These are phyloP conservation scores for Phytopythium boreale DNA, from an alignment of 352 stramenopile species.

Conservation along the genomic window DNA sequence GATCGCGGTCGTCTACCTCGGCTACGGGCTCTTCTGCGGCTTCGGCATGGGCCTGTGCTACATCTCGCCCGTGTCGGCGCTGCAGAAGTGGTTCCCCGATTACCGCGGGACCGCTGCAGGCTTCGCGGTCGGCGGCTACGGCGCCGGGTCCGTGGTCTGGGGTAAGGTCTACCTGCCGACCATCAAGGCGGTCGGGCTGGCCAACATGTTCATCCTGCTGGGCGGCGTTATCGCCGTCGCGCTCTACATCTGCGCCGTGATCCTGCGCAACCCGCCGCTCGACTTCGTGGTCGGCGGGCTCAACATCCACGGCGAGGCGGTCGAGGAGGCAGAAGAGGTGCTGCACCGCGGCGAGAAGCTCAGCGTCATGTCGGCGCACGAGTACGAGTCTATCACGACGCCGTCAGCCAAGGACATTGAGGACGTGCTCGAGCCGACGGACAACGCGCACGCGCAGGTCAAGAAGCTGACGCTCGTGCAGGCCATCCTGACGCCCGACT, in stretches of 20 bases:
- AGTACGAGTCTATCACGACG: slow-evolving; percentile 40
- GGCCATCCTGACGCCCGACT: slow-evolving; percentile 54
- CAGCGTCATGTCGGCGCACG: slow-evolving; percentile 29
- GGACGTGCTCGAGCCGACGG: slow-evolving; percentile 16
- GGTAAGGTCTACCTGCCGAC: slow-evolving; percentile 55
- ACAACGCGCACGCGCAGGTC: slow-evolving; percentile 20
- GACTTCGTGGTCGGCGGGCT: slow-evolving; percentile 41
- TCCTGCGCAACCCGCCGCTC: slow-evolving; percentile 43
- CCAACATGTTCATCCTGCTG: slow-evolving; percentile 48
- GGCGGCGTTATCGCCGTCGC: slow-evolving; percentile 32
- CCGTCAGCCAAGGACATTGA: slow-evolving; percentile 22
- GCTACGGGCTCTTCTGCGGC: slow-evolving; percentile 63
- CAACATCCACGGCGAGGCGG: slow-evolving; percentile 52
- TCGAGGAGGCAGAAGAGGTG: slow-evolving; percentile 23
- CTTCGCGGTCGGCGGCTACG: slow-evolving; percentile 60
- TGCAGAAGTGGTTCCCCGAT: slow-evolving; percentile 79
- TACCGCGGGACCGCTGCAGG: slow-evolving; percentile 61
- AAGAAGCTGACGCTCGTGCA: slow-evolving; percentile 39
- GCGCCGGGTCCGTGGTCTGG: slow-evolving; percentile 56
- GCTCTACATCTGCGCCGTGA: slow-evolving; percentile 42
- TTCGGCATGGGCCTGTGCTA: slow-evolving; percentile 68
- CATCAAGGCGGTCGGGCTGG: slow-evolving; percentile 40
- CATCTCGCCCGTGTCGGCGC: slow-evolving; percentile 54
- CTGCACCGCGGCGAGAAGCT: slow-evolving; percentile 28
- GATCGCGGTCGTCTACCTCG: slow-evolving; percentile 56